Conservation (phyloP, 2,329 filamentous ascomycete genomes). For the Ampelomyces quisqualis region DNA sequence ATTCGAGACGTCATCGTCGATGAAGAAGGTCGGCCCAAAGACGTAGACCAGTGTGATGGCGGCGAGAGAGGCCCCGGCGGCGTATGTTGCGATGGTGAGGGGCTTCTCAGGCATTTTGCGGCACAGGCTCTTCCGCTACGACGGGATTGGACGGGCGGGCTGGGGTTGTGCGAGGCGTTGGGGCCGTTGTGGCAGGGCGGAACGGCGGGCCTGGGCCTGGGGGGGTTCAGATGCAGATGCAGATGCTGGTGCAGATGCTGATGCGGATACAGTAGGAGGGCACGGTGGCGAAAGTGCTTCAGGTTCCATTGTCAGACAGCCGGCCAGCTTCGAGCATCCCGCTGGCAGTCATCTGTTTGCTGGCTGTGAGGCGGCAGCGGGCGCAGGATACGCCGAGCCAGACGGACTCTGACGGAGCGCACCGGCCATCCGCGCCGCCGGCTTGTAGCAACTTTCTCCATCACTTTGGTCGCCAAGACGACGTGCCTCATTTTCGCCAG, state of each 20-base stretch:
- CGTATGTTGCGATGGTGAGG: slow-evolving; percentile 84
- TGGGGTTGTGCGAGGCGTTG: slow-evolving; percentile 19
- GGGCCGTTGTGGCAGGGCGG: slow-evolving; percentile 14
- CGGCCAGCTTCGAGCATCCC: slow-evolving; percentile 17
- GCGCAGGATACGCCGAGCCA: slow-evolving; percentile 22
- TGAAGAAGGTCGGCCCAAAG: slow-evolving; percentile 94
- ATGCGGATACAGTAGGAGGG: background rate
- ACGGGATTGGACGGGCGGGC: slow-evolving; percentile 23
- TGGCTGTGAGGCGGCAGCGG: slow-evolving; percentile 19
- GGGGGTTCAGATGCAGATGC: slow-evolving; percentile 1
- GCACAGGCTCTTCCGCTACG: slow-evolving; percentile 23
- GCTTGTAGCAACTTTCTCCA: slow-evolving; percentile 29
- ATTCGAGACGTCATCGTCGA: slow-evolving; percentile 74
- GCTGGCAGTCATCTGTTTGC: slow-evolving; percentile 33
- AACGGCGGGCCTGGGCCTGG: slow-evolving; percentile 2
- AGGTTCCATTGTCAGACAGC: slow-evolving; percentile 34
- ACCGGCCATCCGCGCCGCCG: slow-evolving; percentile 21
- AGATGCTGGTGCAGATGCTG: slow-evolving; percentile 1
- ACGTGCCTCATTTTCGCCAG: slow-evolving; percentile 13
- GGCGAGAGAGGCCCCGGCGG: slow-evolving; percentile 90
- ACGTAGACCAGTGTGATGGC: slow-evolving; percentile 95
- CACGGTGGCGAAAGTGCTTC: slow-evolving; percentile 1
- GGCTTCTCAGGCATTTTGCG: slow-evolving; percentile 75
- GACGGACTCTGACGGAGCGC: slow-evolving; percentile 15
- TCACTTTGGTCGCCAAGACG: slow-evolving; percentile 17